Evolutionary conservation across 805 yeast species (phyloP).

Genomic region (Suhomyces kilbournensis): DNA sequence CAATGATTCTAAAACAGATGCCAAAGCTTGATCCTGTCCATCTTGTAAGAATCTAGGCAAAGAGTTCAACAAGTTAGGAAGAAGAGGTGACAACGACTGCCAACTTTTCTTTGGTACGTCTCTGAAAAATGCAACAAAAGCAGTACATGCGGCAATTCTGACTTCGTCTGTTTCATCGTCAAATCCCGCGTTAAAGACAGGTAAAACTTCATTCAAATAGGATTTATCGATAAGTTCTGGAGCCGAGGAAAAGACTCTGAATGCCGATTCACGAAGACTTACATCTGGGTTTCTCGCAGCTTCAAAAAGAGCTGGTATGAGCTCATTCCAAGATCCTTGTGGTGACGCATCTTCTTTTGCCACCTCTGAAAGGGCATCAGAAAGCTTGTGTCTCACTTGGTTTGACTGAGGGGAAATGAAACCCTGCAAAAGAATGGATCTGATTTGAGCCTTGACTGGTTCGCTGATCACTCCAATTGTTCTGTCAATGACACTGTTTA

Average conservation of each 20-base stretch:
- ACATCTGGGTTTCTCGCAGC: constrained; percentile 57
- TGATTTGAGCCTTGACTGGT: constrained; percentile 58
- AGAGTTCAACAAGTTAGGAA: constrained; percentile 82
- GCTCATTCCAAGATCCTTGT: constrained; percentile 69
- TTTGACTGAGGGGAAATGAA: constrained; percentile 66
- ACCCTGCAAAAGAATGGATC: constrained; percentile 67
- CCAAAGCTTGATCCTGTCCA: constrained; percentile 77
- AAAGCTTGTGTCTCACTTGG: constrained; percentile 81
- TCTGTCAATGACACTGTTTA: constrained; percentile 65
- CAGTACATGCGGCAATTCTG: constrained; percentile 85
- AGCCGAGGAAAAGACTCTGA: constrained; percentile 79
- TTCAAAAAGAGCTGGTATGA: constrained; percentile 68
- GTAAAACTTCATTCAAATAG: constrained; percentile 53
- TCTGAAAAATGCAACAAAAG: constrained; percentile 87
- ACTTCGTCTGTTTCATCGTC: constrained; percentile 78
- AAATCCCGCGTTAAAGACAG: constrained; percentile 78
- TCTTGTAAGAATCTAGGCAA: constrained; percentile 77
- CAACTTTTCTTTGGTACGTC: constrained; percentile 76
- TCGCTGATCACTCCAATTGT: constrained; percentile 69
- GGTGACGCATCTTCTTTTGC: constrained; percentile 63
- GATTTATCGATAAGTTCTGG: constrained; percentile 72
- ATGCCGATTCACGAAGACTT: constrained; percentile 83
- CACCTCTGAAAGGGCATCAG: constrained; percentile 92
- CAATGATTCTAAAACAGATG: constrained; percentile 83
- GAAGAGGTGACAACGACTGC: constrained; percentile 70